Percentiles rank a stretch among this genome's conserved stretches.
These are phyloP conservation scores for Diplodia intermedia DNA, from an alignment of 2,329 filamentous ascomycete genomes.

Conservation along the genomic window DNA sequence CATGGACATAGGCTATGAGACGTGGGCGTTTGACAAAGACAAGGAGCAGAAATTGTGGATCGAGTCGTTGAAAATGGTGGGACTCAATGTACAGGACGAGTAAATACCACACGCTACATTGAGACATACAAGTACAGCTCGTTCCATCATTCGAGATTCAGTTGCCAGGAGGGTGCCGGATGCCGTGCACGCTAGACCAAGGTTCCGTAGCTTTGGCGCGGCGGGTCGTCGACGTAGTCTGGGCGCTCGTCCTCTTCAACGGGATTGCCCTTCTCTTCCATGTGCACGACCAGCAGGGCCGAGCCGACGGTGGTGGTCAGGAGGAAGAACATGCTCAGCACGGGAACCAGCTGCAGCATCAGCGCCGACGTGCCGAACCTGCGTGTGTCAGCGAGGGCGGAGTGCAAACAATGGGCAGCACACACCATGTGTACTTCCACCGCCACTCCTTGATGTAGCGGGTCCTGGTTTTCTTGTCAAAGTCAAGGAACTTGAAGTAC, in stretches of 20 bases:
- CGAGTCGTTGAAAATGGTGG: slow-evolving; percentile 36
- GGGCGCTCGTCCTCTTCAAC: slow-evolving; percentile 17
- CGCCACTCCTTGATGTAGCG: slow-evolving; percentile 69
- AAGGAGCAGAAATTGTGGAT: slow-evolving; percentile 30
- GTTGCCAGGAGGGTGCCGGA: background rate
- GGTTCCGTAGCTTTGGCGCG: slow-evolving; percentile 22
- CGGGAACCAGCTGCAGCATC: slow-evolving; percentile 83
- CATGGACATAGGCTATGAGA: slow-evolving; percentile 27
- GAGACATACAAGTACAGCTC: slow-evolving; percentile 1
- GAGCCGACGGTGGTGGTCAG: slow-evolving; percentile 85
- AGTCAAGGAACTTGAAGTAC: slow-evolving; percentile 81
- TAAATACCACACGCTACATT: background rate
- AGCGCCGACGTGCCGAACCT: slow-evolving; percentile 86
- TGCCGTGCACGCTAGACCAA: background rate
- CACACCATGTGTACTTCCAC: slow-evolving; percentile 85
- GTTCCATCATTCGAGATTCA: background rate
- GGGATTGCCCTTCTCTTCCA: slow-evolving; percentile 65
- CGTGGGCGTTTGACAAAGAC: slow-evolving; percentile 31
- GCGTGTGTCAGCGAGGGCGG: background rate
- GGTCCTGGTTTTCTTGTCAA: slow-evolving; percentile 76
- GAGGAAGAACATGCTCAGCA: slow-evolving; percentile 92
- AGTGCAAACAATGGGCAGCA: no score
- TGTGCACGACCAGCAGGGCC: slow-evolving; percentile 81
- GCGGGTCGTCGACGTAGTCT: slow-evolving; percentile 21
- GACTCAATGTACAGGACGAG: slow-evolving; percentile 26